Evolutionary conservation across 176 grass and related monocot genomes (phyloP), one percentile per base, ranked within the genome.

Genomic region (Aegilops tauschii): DNA sequence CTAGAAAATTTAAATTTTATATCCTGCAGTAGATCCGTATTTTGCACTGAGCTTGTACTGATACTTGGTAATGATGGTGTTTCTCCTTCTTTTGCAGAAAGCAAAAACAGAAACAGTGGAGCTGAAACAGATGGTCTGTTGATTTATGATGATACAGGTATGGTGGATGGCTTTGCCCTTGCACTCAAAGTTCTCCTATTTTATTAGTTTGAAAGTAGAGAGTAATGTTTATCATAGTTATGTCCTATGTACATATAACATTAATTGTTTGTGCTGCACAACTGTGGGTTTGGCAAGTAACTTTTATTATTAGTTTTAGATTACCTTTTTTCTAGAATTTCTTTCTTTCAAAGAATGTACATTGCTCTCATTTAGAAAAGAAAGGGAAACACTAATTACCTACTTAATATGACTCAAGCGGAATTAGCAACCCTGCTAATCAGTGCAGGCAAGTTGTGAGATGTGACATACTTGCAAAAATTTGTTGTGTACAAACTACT

Each of bases 91-190:
- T 87, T 28, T 75, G 73, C 80, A 90, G 84, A 83, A 45, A 83
- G 58, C 44, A 81, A 54, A 86, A 82, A 34, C 73, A 76, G 86
- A 86, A 82, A 34, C 65, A 61, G 86, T 69, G 82, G 77, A 75
- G 29, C 81, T 65, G 82, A 93, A 69, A 89, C 86, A 86, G 91
- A 94, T 59, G 86, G 83, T 45, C 75, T 86, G 59, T 93, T 88
- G 52, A 76, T 89, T 87, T 44, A 84, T 83, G 88, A 90, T 89
- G 89, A 59, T 50, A 72, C 79, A 82, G 80, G 89, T 90, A 84
- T 76, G 61, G 76, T 59, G 34, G 21, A 40, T 64, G 37, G 59
- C 39, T 35, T 50, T 80, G 27, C 44, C 27, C 6, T 37, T 84
- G 44, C 66, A 73, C 8, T 56, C 17, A 52, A 83, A 3, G 42